Evolutionary conservation across 2,329 filamentous ascomycete genomes (phyloP), one percentile per base, ranked within the genome.

Genomic region (Atkinsonella texensis): DNA sequence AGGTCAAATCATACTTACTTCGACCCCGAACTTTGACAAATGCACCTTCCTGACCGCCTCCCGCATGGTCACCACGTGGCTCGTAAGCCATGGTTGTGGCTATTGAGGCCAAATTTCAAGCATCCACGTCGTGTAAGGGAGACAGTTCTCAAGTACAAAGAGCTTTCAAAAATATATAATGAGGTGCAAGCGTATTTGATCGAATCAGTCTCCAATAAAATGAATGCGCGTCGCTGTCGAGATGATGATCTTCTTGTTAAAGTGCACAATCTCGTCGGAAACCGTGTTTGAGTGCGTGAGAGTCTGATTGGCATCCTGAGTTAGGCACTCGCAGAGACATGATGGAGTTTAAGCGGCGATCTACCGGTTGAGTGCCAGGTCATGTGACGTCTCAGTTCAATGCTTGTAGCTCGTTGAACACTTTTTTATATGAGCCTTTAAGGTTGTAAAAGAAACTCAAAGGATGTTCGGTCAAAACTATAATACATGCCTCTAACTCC

Each of bases 21-120:
- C 75, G 68, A 49, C 75, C 75, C 58, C 75, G 64, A n/a, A 74
- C 68, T 59, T 75, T 75, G 20, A 72, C 65, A 54, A 70, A 74
- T 6, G 68, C 67, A 33, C 68, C 70, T 58, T 75, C 72, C 52
- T 71, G 68, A 8, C 68, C 68, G 17, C 66, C 64, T 44, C 66
- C 70, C 53, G 68, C 70, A 58, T 72, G 68, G 58, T 76, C 74
- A 61, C 74, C 72, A 57, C 75, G 72, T 64, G 73, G 71, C 69
- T 77, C 74, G 63, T 76, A 77, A 60, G 75, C 71, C 75, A 79
- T 79, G 52, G 57, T 58, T 57, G 31, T 20, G 47, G 46, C 41
- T 44, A 48, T 17, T 31, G 23, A 48, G 31, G 17, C 47, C 43
- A n/a, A 50, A 28, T 9, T 44, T 50, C 43, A 42, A 38, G 42